These are phyloP conservation scores for Torulaspora maleeae DNA, from an alignment of 805 yeast genomes.

Conservation along the genomic window DNA sequence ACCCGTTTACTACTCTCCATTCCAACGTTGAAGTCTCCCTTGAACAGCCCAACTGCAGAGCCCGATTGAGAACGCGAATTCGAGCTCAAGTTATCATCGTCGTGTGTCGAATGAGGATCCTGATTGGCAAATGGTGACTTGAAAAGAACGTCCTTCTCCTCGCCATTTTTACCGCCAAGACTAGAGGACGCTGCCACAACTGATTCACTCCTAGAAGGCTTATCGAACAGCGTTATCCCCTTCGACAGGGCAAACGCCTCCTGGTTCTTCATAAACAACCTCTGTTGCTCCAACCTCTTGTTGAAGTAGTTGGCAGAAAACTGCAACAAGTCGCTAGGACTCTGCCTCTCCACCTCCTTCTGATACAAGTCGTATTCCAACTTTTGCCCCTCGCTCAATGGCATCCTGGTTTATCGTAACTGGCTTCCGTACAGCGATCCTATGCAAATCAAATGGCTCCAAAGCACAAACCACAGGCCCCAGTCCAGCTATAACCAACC, in stretches of 20 bases:
- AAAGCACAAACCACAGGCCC: not conserved
- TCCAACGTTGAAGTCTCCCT: constrained; percentile 31
- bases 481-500: not conserved
- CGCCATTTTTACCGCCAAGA: constrained; percentile 10
- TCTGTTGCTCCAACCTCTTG: constrained; percentile 54
- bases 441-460: not conserved
- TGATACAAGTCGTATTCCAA: constrained; percentile 60
- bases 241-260: constrained; percentile 39
- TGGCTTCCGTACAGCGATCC: not conserved
- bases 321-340: constrained; percentile 67
- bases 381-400: constrained; percentile 23
- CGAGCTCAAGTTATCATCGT: constrained; percentile 4
- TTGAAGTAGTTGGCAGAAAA: constrained; percentile 73
- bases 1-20: constrained; percentile 18
- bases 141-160: constrained; percentile 36
- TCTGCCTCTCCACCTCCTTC: constrained; percentile 47
- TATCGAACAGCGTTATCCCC: constrained; percentile 45
- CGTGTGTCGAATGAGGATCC: constrained; percentile 52
- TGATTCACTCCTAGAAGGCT: constrained; percentile 37
- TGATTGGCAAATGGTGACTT: constrained; percentile 60
- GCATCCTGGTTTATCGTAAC: constrained; percentile 9
- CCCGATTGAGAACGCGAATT: constrained; percentile 6
- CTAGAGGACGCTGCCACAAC: constrained; percentile 31
- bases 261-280: constrained; percentile 48
- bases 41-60: constrained; percentile 22